phyloP scores from a whole-genome alignment of 2,329 filamentous ascomycete species.

The Purpureocillium lavendulum region DNA sequence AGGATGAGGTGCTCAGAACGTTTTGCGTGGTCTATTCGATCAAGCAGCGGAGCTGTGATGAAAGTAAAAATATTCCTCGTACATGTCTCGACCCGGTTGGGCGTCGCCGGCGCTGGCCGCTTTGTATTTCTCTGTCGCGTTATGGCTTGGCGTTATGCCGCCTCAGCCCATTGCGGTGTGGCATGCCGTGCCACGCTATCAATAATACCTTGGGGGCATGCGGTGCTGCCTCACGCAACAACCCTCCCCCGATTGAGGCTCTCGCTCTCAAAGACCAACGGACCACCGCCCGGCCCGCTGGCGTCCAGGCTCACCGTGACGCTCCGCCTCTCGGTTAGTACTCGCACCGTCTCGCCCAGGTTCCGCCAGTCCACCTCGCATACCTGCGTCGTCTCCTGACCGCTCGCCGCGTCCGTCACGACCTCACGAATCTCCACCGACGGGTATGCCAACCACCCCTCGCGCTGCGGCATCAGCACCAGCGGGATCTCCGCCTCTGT shows the following conservation, averaged over 20 bases:
- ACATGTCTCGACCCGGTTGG: no score
- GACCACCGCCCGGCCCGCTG: conserved; percentile 56
- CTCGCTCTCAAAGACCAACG: conserved; percentile 58
- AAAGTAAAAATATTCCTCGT: no score
- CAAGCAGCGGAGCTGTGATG: no score
- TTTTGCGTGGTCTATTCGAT: no score
- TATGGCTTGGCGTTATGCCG: no score
- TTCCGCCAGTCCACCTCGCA: conserved; percentile 79
- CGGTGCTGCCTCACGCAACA: no score
- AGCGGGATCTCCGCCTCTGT: conserved; percentile 56
- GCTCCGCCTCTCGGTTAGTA: conserved; percentile 61
- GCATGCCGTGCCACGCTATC: no score
- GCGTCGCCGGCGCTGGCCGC: no score
- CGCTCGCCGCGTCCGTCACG: conserved; percentile 18
- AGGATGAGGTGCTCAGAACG: no score
- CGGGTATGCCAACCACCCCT: conserved; percentile 73
- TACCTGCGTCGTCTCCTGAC: conserved; percentile 18
- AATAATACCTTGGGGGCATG: no score
- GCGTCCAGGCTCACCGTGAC: conserved; percentile 68
- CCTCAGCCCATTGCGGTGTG: no score
- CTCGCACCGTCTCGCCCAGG: conserved; percentile 66
- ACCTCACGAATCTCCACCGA: conserved; percentile 68
- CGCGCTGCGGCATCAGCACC: conserved; percentile 69
- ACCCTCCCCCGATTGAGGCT: conserved; percentile 14
- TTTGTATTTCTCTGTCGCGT: no score